Percentiles rank a stretch among this genome's conserved stretches.
Conservation (phyloP, 805 yeast genomes). For the Nakazawaea holstii region DNA sequence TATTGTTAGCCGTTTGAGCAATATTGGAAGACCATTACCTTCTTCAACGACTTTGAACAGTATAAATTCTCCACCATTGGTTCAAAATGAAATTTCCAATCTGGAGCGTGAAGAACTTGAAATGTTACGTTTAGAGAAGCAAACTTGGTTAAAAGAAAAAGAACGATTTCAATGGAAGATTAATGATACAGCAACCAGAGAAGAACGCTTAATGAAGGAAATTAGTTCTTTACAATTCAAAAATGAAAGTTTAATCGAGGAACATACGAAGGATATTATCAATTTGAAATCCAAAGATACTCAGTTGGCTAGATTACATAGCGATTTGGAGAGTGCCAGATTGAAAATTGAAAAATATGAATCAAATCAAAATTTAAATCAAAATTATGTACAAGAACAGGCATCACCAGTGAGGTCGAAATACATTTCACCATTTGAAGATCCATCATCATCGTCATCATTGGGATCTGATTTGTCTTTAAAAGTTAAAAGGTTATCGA, state of each 20-base stretch:
- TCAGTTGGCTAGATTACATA: constrained; percentile 52
- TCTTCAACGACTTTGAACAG: constrained; percentile 7
- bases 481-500: constrained; percentile 28
- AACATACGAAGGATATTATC: constrained; percentile 44
- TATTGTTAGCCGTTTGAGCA: constrained; percentile 1
- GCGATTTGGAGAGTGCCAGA: constrained; percentile 57
- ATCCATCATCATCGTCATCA: constrained; percentile 7
- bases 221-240: constrained; percentile 27
- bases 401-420: constrained; percentile 4
- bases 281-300: constrained; percentile 64
- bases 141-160: constrained; percentile 35
- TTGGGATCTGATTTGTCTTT: constrained; percentile 22
- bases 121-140: constrained; percentile 48
- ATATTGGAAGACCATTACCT: constrained; percentile 10
- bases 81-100: constrained; percentile 11
- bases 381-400: background rate
- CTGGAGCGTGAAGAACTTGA: constrained; percentile 42
- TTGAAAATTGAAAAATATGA: constrained; percentile 50
- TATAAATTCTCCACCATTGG: constrained; percentile 11
- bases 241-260: constrained; percentile 40
- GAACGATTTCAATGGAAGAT: constrained; percentile 23
- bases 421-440: constrained; percentile 10
- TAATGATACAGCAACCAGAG: constrained; percentile 23
- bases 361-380: constrained; percentile 25
- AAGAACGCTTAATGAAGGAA: constrained; percentile 27